Percentiles rank a stretch among this genome's conserved stretches.
phyloP scores from a whole-genome alignment of 768 basidiomycete species.

The Suillus subaureus region DNA sequence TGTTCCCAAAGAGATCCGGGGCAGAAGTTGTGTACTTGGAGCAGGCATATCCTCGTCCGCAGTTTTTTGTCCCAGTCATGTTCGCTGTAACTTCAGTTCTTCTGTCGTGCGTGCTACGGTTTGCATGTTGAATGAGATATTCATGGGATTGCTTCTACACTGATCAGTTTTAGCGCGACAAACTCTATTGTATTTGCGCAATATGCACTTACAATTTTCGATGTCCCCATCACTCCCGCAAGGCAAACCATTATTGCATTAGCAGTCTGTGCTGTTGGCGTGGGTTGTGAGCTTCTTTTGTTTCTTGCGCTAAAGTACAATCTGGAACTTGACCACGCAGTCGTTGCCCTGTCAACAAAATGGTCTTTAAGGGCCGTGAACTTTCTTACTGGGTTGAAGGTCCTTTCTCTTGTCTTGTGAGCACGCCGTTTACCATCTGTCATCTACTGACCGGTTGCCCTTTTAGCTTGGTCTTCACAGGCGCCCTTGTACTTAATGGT shows the following conservation, averaged over 20 bases:
- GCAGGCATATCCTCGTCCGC: conserved; percentile 22
- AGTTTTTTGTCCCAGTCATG: conserved; percentile 40
- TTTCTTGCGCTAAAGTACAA: background rate
- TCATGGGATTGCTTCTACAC: background rate
- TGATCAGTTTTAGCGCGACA: conserved; percentile 19
- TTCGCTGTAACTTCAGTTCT: conserved; percentile 40
- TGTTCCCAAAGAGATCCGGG: too few relatives aligned
- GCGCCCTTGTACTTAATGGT: conserved; percentile 28
- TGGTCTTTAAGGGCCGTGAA: conserved; percentile 30
- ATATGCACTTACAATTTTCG: conserved; percentile 23
- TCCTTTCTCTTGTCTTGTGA: conserved; percentile 24
- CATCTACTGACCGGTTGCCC: background rate
- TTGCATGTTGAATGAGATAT: background rate
- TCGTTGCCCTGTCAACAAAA: conserved; percentile 30
- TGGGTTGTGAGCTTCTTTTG: conserved; percentile 17
- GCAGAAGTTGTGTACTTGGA: conserved; percentile 52
- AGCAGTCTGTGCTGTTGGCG: conserved; percentile 22
- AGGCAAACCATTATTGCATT: conserved; percentile 25
- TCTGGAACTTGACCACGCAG: conserved; percentile 9
- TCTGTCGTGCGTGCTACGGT: conserved; percentile 21
- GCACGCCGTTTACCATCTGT: conserved; percentile 3
- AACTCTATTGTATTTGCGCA: conserved; percentile 30
- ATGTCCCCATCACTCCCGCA: conserved; percentile 19
- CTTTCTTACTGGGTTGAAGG: conserved; percentile 25
- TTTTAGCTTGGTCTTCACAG: conserved; percentile 27